Evolutionary conservation across 805 yeast species (phyloP), one percentile per base, ranked within the genome.

Genomic region (Kluyveromyces dobzhanskii): DNA sequence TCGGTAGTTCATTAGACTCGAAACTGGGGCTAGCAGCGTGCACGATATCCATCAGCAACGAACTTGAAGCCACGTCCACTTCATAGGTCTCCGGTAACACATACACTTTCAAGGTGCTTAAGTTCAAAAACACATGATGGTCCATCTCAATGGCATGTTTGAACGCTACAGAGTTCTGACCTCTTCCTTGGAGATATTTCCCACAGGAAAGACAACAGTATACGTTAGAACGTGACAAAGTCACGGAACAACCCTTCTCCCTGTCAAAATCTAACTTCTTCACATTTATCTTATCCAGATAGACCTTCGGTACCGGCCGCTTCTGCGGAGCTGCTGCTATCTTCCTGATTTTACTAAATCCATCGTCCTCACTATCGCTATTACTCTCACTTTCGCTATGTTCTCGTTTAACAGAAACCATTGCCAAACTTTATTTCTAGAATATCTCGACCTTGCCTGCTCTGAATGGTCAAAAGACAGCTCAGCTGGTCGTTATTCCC

Each of bases 141-240:
- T 71, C 67, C 4, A 67, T 72, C 41, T 76, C 69, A 14, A 84
- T 65, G 1, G 86, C 70, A 54, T 85, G 94, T 12, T 64, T 52
- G 49, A 76, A 80, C 0, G 88, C 87, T 17, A 78, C 78, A 0
- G 88, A 74, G n/a, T 71, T 55, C 41, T 59, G 63, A 1, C 76
- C 71, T 17, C 86, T 66, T 1, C 94, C 94, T 47, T 77, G 80
- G 38, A 75, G 70, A 57, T 76, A 85, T 49, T 73, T 78, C 25
- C 88, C 90, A 59, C 94, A 85, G 0, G 69, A 70, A 16, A 85
- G 59, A 52, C 94, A 85, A 24, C 84, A 76, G 50, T 83, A 81
- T 1, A 84, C 71, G 49, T 81, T 80, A 16, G 70, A 62, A 28
- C 65, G 70, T 1, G 85, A 68, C 17, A 83, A 62, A 0, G 86